phyloP scores from a whole-genome alignment of 495 filamentous ascomycete species.

The Echria macrotheca region DNA sequence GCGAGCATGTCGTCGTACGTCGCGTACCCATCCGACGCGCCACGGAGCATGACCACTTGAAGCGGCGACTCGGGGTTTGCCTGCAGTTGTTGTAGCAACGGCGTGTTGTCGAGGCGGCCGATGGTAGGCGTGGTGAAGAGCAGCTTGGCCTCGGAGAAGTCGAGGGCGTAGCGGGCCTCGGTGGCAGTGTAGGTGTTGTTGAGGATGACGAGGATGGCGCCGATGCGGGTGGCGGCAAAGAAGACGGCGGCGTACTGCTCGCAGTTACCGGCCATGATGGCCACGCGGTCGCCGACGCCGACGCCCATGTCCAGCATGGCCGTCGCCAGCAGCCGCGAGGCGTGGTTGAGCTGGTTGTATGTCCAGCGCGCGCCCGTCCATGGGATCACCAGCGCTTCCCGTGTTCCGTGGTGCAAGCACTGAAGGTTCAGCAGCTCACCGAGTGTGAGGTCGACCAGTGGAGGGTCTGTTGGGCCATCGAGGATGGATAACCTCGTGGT shows the following conservation, averaged over 20 bases:
- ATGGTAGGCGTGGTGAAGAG: slow-evolving; percentile 61
- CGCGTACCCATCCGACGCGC: slow-evolving; percentile 42
- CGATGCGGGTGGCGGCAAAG: slow-evolving; percentile 62
- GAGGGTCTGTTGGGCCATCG: slow-evolving; percentile 54
- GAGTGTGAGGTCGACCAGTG: slow-evolving; percentile 56
- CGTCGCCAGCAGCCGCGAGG: slow-evolving; percentile 53
- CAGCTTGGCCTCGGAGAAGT: slow-evolving; percentile 58
- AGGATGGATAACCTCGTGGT: slow-evolving; percentile 46
- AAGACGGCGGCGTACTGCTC: slow-evolving; percentile 64
- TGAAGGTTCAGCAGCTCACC: slow-evolving; percentile 58
- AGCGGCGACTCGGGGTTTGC: slow-evolving; percentile 27
- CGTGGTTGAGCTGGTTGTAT: slow-evolving; percentile 56
- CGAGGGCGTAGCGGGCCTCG: slow-evolving; percentile 58
- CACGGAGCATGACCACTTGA: slow-evolving; percentile 52
- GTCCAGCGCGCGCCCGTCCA: slow-evolving; percentile 65
- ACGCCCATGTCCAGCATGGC: slow-evolving; percentile 56
- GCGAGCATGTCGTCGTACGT: slow-evolving; percentile 49
- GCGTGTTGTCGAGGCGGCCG: slow-evolving; percentile 49
- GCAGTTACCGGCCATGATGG: slow-evolving; percentile 68
- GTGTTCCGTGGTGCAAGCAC: slow-evolving; percentile 52
- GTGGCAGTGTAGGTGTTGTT: slow-evolving; percentile 67
- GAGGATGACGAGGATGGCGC: slow-evolving; percentile 61
- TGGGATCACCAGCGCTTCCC: slow-evolving; percentile 58
- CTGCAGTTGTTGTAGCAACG: slow-evolving; percentile 48
- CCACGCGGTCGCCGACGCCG: slow-evolving; percentile 57